These are phyloP conservation scores for Monosporozyma yasuniensis DNA, from an alignment of 805 yeast genomes.

Conservation along the genomic window DNA sequence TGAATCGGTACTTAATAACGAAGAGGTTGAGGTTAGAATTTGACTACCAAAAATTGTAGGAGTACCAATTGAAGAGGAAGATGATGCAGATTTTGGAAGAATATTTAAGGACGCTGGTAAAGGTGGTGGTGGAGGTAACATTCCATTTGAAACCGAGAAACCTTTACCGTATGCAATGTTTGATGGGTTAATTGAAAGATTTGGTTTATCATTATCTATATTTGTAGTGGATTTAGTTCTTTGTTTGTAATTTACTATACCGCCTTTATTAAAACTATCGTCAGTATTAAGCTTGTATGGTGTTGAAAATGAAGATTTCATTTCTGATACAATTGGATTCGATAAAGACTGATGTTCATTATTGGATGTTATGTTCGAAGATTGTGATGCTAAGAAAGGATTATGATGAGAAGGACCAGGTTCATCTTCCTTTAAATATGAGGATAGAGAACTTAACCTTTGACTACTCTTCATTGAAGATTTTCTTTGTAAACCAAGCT, in stretches of 20 bases:
- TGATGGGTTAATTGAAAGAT: not conserved
- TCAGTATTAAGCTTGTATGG: not conserved
- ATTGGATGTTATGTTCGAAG: not conserved
- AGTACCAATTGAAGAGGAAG: not conserved
- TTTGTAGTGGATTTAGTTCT: not conserved
- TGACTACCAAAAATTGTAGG: not conserved
- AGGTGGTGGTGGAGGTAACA: not conserved
- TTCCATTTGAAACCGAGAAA: not conserved
- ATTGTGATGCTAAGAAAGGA: not conserved
- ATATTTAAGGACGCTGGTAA: not conserved
- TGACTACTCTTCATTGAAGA: constrained; percentile 1
- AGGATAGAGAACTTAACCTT: constrained; percentile 2
- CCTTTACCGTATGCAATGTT: not conserved
- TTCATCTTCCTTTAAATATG: not conserved
- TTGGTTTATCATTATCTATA: not conserved
- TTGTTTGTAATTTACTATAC: not conserved
- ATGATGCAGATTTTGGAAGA: not conserved
- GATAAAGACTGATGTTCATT: not conserved
- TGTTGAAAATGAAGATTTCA: not conserved
- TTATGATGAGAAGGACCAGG: not conserved
- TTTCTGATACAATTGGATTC: not conserved
- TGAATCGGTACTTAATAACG: not conserved
- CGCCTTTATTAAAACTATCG: too few relatives aligned
- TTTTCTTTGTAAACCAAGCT: not conserved
- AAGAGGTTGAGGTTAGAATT: not conserved